These are phyloP conservation scores for Phytophthora kernoviae DNA, from an alignment of 352 stramenopile genomes.

Conservation along the genomic window DNA sequence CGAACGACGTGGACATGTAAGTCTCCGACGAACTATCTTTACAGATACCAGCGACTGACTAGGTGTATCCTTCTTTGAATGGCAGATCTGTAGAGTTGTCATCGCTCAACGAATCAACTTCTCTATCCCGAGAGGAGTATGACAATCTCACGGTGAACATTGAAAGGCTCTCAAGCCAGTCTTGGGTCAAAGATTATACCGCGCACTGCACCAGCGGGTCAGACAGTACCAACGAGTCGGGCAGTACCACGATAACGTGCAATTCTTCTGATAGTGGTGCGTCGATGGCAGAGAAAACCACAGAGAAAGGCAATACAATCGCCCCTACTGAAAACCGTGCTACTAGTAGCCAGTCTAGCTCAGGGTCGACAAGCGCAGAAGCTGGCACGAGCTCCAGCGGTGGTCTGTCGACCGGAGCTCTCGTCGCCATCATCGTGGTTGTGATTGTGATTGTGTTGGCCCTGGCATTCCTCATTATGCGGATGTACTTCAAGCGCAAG, in stretches of 20 bases:
- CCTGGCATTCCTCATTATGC: slow-evolving; percentile 47
- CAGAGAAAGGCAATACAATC: too few relatives aligned
- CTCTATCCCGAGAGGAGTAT: background rate
- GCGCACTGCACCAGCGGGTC: background rate
- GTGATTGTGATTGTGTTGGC: slow-evolving; percentile 41
- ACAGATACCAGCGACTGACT: too few relatives aligned
- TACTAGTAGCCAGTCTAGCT: background rate
- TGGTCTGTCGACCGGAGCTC: slow-evolving; percentile 39
- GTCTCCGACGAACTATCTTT: background rate
- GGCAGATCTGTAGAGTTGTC: background rate
- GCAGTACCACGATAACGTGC: background rate
- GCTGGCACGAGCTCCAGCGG: slow-evolving; percentile 12
- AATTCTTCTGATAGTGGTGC: slow-evolving; percentile 3
- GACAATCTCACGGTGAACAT: background rate
- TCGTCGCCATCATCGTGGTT: slow-evolving; percentile 58
- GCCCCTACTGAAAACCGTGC: background rate
- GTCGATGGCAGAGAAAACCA: too few relatives aligned
- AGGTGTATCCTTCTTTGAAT: too few relatives aligned
- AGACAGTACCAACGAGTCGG: background rate
- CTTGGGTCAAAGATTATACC: background rate
- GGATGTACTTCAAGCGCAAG: slow-evolving; percentile 37
- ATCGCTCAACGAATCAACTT: background rate
- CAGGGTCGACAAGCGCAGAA: background rate
- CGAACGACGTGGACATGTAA: slow-evolving; percentile 7
- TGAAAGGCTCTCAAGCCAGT: background rate